Evolutionary conservation across 2,329 filamentous ascomycete species (phyloP), one percentile per base, ranked within the genome.

Genomic region (Dactylonectria estremocensis): DNA sequence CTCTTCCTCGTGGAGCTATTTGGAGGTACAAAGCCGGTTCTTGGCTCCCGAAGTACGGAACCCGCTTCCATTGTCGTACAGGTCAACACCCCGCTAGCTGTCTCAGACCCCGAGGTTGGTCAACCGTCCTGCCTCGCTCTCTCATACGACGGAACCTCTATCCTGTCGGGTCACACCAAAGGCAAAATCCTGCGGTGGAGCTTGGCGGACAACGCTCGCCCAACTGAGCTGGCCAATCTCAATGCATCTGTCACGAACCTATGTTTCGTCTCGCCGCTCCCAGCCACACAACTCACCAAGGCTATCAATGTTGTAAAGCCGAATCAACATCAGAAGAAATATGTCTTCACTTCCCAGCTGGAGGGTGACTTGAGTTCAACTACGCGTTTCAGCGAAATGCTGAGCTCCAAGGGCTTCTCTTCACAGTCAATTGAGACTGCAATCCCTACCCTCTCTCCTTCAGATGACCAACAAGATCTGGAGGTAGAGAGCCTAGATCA

Each of bases 181-280:
- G 95, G 95, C 57, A 93, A 93, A 76, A 87, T 98, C 46, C 83
- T 94, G 35, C 86, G 88, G 61, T 98, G 95, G 95, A 93, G 94
- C 77, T 86, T 95, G 28, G 90, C 90, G 43, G 90, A 91, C 71
- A 89, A 89, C 67, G 90, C 89, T 66, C 92, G 93, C 69, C 87
- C 89, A 1, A 88, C 90, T 3, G 90, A 91, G 59, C 77, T 95
- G 53, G 86, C 89, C 2, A 92, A 92, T 66, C 87, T 97, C 64
- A 94, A 94, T 61, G 92, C 94, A 3, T 90, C 94, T 18, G 90
- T 97, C 37, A 96, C 93, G 11, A 97, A 97, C 73, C 77, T 98
- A 24, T 78, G 86, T n/a, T 93, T 96, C 80, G 83, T 94, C 31
- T 87, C 90, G 10, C 90, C 93, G 83, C 67, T 85, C 85, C 74